Base-by-base conservation (phyloP, 768 basidiomycete species). In the Gymnopilus dilepis region DNA sequence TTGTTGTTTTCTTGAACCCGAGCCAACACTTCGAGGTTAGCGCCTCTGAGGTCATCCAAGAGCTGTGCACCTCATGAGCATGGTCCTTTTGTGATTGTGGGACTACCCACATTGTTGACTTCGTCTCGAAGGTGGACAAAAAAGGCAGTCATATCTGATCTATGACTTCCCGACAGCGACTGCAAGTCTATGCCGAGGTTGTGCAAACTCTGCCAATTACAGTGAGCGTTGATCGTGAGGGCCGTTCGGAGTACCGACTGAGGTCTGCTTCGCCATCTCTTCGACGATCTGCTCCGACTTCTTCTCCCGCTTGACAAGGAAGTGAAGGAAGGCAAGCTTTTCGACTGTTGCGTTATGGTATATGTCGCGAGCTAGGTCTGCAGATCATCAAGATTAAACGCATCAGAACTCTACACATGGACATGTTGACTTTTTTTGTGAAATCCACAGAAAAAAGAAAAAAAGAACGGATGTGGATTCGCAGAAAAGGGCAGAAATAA, bases 321-420 rank as follows among this genome's bases (percentile, higher is more conserved):
- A 73, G 15, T 76, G 78, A 17, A 91, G 65, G 11, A 91, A 64
- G 21, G 74, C 69, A 15, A 83, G 68, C 62, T 87, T 86, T 60
- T 90, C 87, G 15, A 82, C 54, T 0, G 88, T 90, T 13, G 81
- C 80, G 61, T 92, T 91, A 52, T 74, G 78, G 75, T 91, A 92
- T 21, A 90, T 80, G 50, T 87, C 83, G 64, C 81, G 84, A 6
- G 91, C 90, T 60, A 68, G 42, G 51, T 70, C 68, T 69, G 28
- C n/a, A 31, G 34, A 33, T 40, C 15, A 50, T 45, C 42, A 31
- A 4, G 6, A 17, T 50, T 54, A 15, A 34, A 43, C n/a, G n/a
- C n/a, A n/a, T n/a, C n/a, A n/a, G n/a, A n/a, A n/a, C n/a, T n/a
- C n/a, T n/a, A n/a, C n/a, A n/a, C n/a, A n/a, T n/a, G n/a, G n/a